A percentile compares a stretch with the other conserved stretches of the same genome.
Conservation (phyloP, 31 red algal species). For the Odonthalia washingtoniensis region DNA sequence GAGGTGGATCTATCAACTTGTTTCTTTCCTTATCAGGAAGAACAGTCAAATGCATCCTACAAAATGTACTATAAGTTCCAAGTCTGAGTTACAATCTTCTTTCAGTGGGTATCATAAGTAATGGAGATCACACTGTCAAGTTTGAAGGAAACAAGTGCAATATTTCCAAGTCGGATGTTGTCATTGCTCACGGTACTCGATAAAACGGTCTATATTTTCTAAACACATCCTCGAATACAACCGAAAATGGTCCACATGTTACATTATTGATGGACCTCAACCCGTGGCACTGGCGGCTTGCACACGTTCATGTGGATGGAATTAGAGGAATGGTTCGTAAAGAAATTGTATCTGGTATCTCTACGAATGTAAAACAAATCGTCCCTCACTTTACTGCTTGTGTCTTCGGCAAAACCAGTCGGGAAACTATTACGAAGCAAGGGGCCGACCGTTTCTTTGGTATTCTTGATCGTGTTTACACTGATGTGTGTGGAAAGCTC, state of each 20-base stretch:
- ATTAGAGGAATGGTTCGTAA: neutral
- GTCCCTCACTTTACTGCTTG: neutral
- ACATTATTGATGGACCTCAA: neutral
- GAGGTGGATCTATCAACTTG: neutral
- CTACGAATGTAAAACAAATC: neutral
- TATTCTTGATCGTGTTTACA: neutral
- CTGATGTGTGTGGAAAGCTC: conserved; percentile 14
- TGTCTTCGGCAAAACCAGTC: neutral
- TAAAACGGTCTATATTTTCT: neutral
- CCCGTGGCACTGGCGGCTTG: neutral
- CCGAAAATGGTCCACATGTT: neutral
- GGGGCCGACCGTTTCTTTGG: neutral
- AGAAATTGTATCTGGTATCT: neutral
- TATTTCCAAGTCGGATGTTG: neutral
- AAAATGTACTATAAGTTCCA: neutral
- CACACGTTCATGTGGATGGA: neutral
- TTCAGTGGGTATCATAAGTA: neutral
- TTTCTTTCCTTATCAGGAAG: neutral
- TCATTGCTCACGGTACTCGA: neutral
- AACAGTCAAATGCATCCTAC: neutral
- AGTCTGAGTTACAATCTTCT: neutral
- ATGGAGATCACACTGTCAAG: neutral
- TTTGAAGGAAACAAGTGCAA: neutral
- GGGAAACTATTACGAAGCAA: neutral
- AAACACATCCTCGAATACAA: neutral